phyloP scores from a whole-genome alignment of 2,329 filamentous ascomycete genomes.

The Xylaria sp. region DNA sequence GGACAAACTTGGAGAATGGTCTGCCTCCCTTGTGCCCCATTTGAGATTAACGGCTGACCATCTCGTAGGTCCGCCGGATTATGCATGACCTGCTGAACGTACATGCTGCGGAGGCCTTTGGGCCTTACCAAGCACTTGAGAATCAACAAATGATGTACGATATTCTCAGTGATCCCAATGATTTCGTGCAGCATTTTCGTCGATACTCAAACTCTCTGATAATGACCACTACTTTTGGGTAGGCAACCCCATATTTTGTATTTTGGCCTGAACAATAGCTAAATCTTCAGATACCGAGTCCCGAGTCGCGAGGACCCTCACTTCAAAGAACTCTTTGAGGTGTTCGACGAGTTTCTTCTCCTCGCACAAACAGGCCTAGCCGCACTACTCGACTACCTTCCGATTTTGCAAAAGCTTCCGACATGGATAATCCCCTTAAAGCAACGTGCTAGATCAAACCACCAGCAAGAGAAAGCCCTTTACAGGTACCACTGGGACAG shows the following conservation, averaged over 20 bases:
- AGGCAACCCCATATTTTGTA: slow-evolving; percentile 21
- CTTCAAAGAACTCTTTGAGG: slow-evolving; percentile 48
- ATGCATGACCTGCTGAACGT: slow-evolving; percentile 51
- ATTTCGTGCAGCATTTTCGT: slow-evolving; percentile 48
- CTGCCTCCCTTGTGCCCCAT: neutral
- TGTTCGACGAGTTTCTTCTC: slow-evolving; percentile 16
- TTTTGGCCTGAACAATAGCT: neutral
- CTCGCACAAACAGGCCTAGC: slow-evolving; percentile 21
- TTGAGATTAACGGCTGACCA: neutral
- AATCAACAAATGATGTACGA: slow-evolving; percentile 56
- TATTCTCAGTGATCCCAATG: slow-evolving; percentile 48
- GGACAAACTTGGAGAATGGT: slow-evolving; percentile 35
- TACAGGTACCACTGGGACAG: slow-evolving; percentile 21
- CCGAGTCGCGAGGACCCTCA: slow-evolving; percentile 44
- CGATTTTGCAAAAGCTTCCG: slow-evolving; percentile 16
- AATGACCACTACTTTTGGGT: slow-evolving; percentile 53
- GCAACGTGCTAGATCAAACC: slow-evolving; percentile 6
- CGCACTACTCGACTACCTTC: slow-evolving; percentile 21
- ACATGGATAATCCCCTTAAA: slow-evolving; percentile 14
- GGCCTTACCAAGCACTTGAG: slow-evolving; percentile 58
- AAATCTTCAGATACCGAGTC: slow-evolving; percentile 7
- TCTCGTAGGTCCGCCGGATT: slow-evolving; percentile 36
- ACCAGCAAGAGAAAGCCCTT: slow-evolving; percentile 9
- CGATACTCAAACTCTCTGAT: slow-evolving; percentile 52
- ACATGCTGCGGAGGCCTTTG: slow-evolving; percentile 49